Evolutionary conservation across 257 asterid genomes (phyloP).

Genomic region (Eucommia ulmoides): DNA sequence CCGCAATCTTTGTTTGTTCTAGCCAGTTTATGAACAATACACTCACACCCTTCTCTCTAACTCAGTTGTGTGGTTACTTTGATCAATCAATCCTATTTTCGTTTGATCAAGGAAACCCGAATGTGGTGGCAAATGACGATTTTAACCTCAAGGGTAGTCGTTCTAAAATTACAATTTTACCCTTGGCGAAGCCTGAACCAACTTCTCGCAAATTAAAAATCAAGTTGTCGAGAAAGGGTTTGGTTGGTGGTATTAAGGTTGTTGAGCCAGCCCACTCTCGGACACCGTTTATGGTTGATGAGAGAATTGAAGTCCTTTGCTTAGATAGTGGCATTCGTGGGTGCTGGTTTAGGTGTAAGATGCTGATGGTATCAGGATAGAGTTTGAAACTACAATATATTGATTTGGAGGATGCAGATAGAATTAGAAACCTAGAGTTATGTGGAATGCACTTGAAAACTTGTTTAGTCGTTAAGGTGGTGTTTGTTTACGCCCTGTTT

Average conservation of each 20-base stretch:
- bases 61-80: slow-evolving; percentile 37
- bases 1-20: slow-evolving; percentile 25
- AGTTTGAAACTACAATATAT: slow-evolving; percentile 31
- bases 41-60: slow-evolving; percentile 18
- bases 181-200: slow-evolving; percentile 11
- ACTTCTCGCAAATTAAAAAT: slow-evolving; percentile 14
- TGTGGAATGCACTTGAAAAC: background rate
- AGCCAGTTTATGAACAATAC: slow-evolving; percentile 24
- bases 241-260: slow-evolving; percentile 6
- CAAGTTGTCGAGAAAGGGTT: slow-evolving; percentile 9
- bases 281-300: slow-evolving; percentile 5
- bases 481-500: background rate
- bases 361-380: slow-evolving; percentile 19
- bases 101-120: slow-evolving; percentile 9
- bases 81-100: slow-evolving; percentile 24
- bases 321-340: slow-evolving; percentile 53
- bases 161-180: slow-evolving; percentile 3
- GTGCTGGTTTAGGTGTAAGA: slow-evolving; percentile 57
- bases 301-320: slow-evolving; percentile 38
- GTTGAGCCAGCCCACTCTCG: slow-evolving; percentile 11
- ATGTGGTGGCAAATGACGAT: slow-evolving; percentile 8
- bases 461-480: background rate
- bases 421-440: slow-evolving; percentile 42
- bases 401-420: slow-evolving; percentile 27
- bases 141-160: slow-evolving; percentile 3